These are phyloP conservation scores for Suhomyces taliae DNA, from an alignment of 1,139 yeast genomes.

Conservation along the genomic window DNA sequence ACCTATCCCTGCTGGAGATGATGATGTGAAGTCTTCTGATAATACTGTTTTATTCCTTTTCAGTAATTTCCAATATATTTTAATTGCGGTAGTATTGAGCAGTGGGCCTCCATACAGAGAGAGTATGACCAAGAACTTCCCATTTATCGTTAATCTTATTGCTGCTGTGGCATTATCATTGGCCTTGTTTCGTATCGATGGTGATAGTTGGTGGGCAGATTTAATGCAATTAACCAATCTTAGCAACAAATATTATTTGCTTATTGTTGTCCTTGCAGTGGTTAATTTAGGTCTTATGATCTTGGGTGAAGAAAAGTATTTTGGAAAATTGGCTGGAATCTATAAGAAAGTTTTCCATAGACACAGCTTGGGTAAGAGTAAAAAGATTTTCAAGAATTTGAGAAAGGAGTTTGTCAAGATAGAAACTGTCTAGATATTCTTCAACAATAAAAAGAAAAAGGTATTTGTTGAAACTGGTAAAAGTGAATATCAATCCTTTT, in stretches of 20 bases:
- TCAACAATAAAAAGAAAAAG: too few species aligned
- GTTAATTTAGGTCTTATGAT: conserved; percentile 53
- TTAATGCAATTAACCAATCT: conserved; percentile 76
- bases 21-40: conserved; percentile 82
- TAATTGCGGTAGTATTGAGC: conserved; percentile 77
- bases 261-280: conserved; percentile 47
- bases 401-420: conserved; percentile 21
- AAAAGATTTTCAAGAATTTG: conserved; percentile 43
- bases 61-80: conserved; percentile 85
- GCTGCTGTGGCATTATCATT: conserved; percentile 50
- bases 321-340: conserved; percentile 26
- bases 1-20: conserved; percentile 85
- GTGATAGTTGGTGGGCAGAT: conserved; percentile 55
- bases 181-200: conserved; percentile 48
- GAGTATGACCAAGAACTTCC: conserved; percentile 64
- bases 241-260: conserved; percentile 49
- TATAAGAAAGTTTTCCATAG: conserved; percentile 31
- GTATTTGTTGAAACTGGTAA: too few species aligned
- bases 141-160: conserved; percentile 65
- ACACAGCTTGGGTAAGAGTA: conserved; percentile 26
- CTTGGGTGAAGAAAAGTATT: conserved; percentile 42
- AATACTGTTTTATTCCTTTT: conserved; percentile 80
- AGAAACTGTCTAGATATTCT: conserved; percentile 4
- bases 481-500: too few species aligned
- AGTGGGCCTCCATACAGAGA: conserved; percentile 96